phyloP scores from a whole-genome alignment of 768 basidiomycete genomes.

The Lyophyllum shimeji region DNA sequence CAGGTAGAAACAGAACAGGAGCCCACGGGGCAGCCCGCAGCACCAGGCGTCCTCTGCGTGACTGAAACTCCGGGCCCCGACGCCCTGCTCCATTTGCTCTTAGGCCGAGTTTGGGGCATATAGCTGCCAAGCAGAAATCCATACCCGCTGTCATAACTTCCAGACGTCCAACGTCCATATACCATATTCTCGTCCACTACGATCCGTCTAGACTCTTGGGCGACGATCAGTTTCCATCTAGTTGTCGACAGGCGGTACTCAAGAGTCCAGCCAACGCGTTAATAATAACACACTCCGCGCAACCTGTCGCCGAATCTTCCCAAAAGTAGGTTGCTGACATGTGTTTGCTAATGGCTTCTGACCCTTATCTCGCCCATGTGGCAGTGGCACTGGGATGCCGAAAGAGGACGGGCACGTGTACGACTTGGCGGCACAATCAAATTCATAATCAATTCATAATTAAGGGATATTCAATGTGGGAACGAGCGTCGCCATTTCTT shows the following conservation, averaged over 20 bases:
- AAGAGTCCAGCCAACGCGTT: no score
- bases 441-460: conserved; percentile 25
- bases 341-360: conserved; percentile 5
- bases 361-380: conserved; percentile 15
- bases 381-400: conserved; percentile 2
- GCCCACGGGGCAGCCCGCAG: conserved; percentile 11
- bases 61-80: conserved; percentile 65
- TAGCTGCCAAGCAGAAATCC: not conserved
- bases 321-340: not conserved
- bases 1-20: conserved; percentile 47
- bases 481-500: conserved; percentile 27
- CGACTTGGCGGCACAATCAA: conserved; percentile 25
- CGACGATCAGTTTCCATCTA: no score
- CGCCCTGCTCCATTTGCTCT: conserved; percentile 44
- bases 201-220: not conserved
- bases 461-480: conserved; percentile 22
- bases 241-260: no score
- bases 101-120: conserved; percentile 59
- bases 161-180: no score
- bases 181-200: not conserved
- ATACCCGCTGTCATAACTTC: not conserved
- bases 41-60: conserved; percentile 45
- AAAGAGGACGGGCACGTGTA: no score
- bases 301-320: not conserved
- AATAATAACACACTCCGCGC: not conserved